Base-by-base conservation (phyloP, 768 basidiomycete genomes). In the Termitomyces sp. region DNA sequence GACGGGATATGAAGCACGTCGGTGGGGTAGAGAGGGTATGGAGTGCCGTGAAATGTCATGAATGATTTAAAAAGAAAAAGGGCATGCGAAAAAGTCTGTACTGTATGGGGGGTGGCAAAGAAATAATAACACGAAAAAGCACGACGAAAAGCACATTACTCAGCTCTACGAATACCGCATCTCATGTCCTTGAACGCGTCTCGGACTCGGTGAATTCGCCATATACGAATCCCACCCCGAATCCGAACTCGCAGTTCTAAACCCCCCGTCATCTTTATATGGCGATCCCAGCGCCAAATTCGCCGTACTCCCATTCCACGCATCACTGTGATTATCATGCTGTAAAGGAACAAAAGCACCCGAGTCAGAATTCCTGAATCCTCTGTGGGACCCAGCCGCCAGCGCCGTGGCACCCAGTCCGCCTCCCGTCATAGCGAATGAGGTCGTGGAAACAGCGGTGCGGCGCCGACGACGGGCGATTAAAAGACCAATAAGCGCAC, bases 291-390 rank as follows among this genome's bases (percentile, higher is more conserved):
- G 65, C 39, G 73, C 69, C 63, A 87, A 67, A 65, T 76, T 81
- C 37, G 70, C 68, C 20, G 69, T 76, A 68, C 85, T 88, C 49
- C 76, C 75, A 63, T 83, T 83, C 85, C 85, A 87, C 50, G 79
- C 76, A 63, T 76, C 77, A 64, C 80, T 83, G 56, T 75, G 64
- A 66, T 83, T 85, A 57, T 80, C 81, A 68, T 86, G 86, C 63
- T 83, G 81, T 65, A 91, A 69, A n/a, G 89, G 88, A 54, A 87
- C 75, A 66, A 90, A 89, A 37, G 87, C 81, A 61, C 85, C 86
- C 65, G 86, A 84, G 73, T 87, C 83, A 61, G 86, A 85, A 72
- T 72, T 72, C 42, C 84, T 73, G 56, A 68, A 64, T 57, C 69
- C 77, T 30, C 71, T 64, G 24, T 57, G 66, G 44, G 65, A 69